A percentile compares a stretch with the other conserved stretches of the same genome.
These are phyloP conservation scores for Pleurotus giganteus DNA, from an alignment of 768 basidiomycete genomes.

Conservation along the genomic window DNA sequence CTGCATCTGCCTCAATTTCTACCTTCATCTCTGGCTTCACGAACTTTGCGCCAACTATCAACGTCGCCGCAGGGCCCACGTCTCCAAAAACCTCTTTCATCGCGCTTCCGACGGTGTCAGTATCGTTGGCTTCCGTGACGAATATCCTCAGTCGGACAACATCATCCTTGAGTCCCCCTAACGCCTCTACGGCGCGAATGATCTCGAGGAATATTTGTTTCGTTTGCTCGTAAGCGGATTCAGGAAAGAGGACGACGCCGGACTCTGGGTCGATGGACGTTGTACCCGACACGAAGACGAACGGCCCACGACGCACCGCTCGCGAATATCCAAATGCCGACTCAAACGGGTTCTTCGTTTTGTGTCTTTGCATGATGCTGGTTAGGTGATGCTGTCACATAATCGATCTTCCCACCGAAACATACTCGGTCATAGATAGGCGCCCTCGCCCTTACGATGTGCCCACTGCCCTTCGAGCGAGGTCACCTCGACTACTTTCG, in stretches of 20 bases:
- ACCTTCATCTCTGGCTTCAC: conserved; percentile 48
- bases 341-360: conserved; percentile 50
- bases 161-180: conserved; percentile 43
- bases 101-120: conserved; percentile 32
- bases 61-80: conserved; percentile 47
- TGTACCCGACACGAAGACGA: conserved; percentile 53
- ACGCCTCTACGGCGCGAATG: conserved; percentile 35
- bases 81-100: conserved; percentile 43
- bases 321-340: conserved; percentile 48
- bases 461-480: too few species aligned
- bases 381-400: background rate
- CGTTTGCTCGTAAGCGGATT: conserved; percentile 46
- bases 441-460: too few species aligned
- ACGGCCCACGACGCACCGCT: conserved; percentile 48
- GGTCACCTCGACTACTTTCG: too few species aligned
- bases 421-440: too few species aligned
- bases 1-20: conserved; percentile 54
- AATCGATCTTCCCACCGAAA: too few species aligned
- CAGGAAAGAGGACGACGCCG: conserved; percentile 37
- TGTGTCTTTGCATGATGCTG: conserved; percentile 16
- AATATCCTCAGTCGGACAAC: conserved; percentile 50
- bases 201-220: conserved; percentile 43
- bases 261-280: conserved; percentile 43
- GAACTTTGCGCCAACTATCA: conserved; percentile 48
- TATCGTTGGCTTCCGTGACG: conserved; percentile 39